A percentile compares a stretch with the other conserved stretches of the same genome.
phyloP scores from a whole-genome alignment of 805 yeast genomes.

The Cyberlindnera veronae region DNA sequence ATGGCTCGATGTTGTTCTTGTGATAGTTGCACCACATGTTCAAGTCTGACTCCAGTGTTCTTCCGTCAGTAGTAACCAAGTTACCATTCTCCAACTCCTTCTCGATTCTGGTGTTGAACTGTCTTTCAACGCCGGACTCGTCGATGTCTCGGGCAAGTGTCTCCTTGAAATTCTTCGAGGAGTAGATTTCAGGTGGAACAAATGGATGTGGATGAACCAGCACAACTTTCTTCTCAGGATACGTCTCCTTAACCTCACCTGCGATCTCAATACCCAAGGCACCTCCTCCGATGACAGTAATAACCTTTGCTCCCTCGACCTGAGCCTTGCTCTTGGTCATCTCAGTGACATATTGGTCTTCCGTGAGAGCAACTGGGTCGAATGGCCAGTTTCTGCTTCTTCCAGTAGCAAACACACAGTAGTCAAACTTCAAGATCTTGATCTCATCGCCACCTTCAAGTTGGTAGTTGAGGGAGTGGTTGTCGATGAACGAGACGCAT shows the following conservation, averaged over 20 bases:
- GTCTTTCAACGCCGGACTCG: slow-evolving; percentile 25
- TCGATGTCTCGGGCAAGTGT: slow-evolving; percentile 13
- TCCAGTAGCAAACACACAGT: slow-evolving; percentile 46
- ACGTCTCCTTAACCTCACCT: slow-evolving; percentile 41
- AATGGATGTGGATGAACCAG: slow-evolving; percentile 40
- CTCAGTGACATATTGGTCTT: slow-evolving; percentile 37
- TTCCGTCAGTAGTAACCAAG: slow-evolving; percentile 26
- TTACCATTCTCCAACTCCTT: slow-evolving; percentile 26
- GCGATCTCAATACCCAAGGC: slow-evolving; percentile 51
- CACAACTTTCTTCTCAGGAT: slow-evolving; percentile 35
- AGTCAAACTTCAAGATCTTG: slow-evolving; percentile 38
- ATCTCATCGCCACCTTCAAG: slow-evolving; percentile 22
- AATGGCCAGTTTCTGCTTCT: slow-evolving; percentile 52
- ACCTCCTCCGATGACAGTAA: slow-evolving; percentile 52
- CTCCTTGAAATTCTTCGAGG: slow-evolving; percentile 23
- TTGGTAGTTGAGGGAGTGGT: slow-evolving; percentile 17
- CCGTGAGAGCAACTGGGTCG: slow-evolving; percentile 44
- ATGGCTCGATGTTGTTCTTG: slow-evolving; percentile 32
- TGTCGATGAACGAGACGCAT: slow-evolving; percentile 23
- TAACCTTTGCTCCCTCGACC: slow-evolving; percentile 34
- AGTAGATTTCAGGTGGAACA: slow-evolving; percentile 38
- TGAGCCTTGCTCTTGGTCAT: slow-evolving; percentile 34
- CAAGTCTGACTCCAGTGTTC: slow-evolving; percentile 29
- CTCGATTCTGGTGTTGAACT: slow-evolving; percentile 32
- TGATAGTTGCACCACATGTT: slow-evolving; percentile 37